Percentiles rank a stretch among this genome's conserved stretches.
phyloP scores from a whole-genome alignment of 2,329 filamentous ascomycete genomes.

The Penicillium verrucosum region DNA sequence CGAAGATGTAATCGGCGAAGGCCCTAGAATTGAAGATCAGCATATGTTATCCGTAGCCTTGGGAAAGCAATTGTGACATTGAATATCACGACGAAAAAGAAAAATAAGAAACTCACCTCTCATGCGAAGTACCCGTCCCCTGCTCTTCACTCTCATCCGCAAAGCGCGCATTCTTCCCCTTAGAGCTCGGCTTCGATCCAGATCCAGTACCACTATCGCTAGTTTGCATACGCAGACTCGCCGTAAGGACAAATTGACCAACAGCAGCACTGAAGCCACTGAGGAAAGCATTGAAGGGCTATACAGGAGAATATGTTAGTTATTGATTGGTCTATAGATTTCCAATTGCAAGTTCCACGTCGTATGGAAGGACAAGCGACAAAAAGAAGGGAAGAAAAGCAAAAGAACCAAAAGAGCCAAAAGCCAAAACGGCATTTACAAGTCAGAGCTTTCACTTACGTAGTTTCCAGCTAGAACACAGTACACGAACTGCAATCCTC shows the following conservation, averaged over 20 bases:
- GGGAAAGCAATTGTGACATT: not conserved
- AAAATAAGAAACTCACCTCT: constrained; percentile 35
- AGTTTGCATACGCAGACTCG: constrained; percentile 86
- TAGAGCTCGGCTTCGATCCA: constrained; percentile 56
- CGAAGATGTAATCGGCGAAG: constrained; percentile 94
- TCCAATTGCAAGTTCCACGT: not conserved
- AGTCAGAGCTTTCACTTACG: constrained; percentile 55
- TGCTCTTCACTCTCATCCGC: constrained; percentile 25
- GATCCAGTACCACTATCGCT: constrained; percentile 45
- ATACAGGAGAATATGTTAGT: constrained; percentile 2
- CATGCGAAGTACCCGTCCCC: constrained; percentile 35
- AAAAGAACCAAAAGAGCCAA: not conserved
- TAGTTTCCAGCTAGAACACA: constrained; percentile 91
- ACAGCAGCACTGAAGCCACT: constrained; percentile 92
- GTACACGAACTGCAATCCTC: constrained; percentile 89
- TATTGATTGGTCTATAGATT: not conserved
- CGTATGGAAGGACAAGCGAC: not conserved
- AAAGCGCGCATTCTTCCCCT: constrained; percentile 29
- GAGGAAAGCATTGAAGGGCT: constrained; percentile 99
- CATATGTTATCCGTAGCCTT: not conserved
- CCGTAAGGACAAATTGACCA: constrained; percentile 94
- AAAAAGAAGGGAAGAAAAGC: too few species aligned
- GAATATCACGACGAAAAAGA: not conserved
- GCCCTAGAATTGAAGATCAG: constrained; percentile 55
- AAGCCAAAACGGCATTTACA: not conserved